Evolutionary conservation across 306 rosid genomes (phyloP), one percentile per base, ranked within the genome.

Genomic region (Alnus rubra): DNA sequence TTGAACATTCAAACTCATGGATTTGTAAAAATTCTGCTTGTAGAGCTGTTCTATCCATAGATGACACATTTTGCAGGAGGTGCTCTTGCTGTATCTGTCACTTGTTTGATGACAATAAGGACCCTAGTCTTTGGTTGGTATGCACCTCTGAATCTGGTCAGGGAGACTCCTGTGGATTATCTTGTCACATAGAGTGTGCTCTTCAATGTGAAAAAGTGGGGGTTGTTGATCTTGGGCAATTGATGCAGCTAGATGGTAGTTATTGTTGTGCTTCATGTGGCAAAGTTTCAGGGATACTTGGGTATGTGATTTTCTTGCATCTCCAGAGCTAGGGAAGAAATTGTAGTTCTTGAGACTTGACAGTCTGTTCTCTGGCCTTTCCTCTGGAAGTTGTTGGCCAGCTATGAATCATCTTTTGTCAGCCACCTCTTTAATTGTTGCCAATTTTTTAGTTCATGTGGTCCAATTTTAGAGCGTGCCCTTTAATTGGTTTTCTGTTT

Each of bases 1-100:
- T 91, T 82, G 93, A 94, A 80, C 84, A 69, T 79, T 74, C 90
- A 73, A 87, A 83, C 79, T 89, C 98, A 6, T 96, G 99, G 99
- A 84, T 91, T 72, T 96, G 99, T 90, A 93, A 91, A 83, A 96
- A 96, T 67, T 91, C 99, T 60, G 99, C 99, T 33, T 96, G 99
- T 75, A 87, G 98, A 87, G 99, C 99, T 19, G 91, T 96, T 84
- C 84, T 96, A 50, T 90, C 99, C 47, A 84, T 85, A 82, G 96
- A 96, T 71, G 94, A 90, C 89, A 89, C 98, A 44, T 96, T 96
- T 79, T 96, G 99, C 88, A 91, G 85, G 89, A 91, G 99, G 91
- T 96, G 99, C 85, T 96, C 99, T 54, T 96, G 99, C 84, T 93
- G 99, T 83, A 96, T 96, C 76, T 96, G 99, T 74, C 99, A 96